Conservation (phyloP, 768 basidiomycete species). For the Amanita molliuscula region DNA sequence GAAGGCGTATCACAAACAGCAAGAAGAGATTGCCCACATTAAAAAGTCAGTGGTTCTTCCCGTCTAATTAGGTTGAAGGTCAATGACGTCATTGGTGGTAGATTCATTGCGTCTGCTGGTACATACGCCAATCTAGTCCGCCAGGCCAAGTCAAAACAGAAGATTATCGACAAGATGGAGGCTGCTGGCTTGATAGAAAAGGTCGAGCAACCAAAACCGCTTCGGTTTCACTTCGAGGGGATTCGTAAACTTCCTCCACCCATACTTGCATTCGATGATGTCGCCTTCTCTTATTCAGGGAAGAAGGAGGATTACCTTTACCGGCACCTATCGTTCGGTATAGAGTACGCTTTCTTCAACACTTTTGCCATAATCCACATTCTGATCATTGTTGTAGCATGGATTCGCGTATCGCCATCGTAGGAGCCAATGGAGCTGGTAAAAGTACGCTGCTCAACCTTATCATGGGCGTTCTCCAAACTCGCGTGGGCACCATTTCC, state of each 20-base stretch:
- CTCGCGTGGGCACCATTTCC: constrained; percentile 76
- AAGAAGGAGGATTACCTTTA: constrained; percentile 85
- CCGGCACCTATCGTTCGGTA: constrained; percentile 69
- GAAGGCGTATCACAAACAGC: constrained; percentile 98
- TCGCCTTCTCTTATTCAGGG: constrained; percentile 94
- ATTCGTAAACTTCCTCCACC: constrained; percentile 90
- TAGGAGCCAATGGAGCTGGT: constrained; percentile 87
- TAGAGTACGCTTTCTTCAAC: constrained; percentile 49
- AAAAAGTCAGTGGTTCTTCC: constrained; percentile 62
- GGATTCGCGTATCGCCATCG: constrained; percentile 87
- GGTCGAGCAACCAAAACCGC: constrained; percentile 59
- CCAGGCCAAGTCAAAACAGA: constrained; percentile 99
- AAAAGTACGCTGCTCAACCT: constrained; percentile 89
- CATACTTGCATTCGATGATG: constrained; percentile 91
- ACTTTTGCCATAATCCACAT: background rate
- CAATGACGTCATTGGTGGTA: constrained; percentile 15
- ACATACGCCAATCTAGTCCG: constrained; percentile 98
- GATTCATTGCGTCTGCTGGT: constrained; percentile 99
- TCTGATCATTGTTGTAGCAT: constrained; percentile 68
- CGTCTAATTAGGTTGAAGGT: background rate
- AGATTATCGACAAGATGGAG: constrained; percentile 99
- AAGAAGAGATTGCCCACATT: constrained; percentile 97
- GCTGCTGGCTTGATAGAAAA: constrained; percentile 95
- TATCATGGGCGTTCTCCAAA: constrained; percentile 75
- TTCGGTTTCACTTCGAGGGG: constrained; percentile 93